Conservation (phyloP, 352 stramenopile genomes). For the Globisporangium abappressorium region DNA sequence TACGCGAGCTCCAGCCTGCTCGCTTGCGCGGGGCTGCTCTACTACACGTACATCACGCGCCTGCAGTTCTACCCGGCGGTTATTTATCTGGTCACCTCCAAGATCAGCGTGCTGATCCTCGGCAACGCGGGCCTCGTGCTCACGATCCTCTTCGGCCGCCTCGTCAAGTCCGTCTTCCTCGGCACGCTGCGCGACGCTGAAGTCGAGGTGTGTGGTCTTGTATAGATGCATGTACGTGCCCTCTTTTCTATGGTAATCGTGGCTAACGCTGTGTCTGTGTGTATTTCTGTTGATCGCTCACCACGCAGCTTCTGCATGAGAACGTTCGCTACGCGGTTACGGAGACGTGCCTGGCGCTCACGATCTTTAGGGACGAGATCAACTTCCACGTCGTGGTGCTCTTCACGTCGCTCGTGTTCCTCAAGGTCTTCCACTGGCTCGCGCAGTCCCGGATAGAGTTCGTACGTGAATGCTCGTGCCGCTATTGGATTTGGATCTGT, state of each 20-base stretch:
- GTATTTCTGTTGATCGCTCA: background rate
- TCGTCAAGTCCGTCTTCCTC: conserved; percentile 89
- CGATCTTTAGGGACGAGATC: conserved; percentile 98
- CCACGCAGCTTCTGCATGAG: conserved; percentile 89
- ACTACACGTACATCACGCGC: conserved; percentile 92
- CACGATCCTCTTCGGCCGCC: conserved; percentile 73
- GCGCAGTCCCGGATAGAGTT: conserved; percentile 89
- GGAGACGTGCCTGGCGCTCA: conserved; percentile 98
- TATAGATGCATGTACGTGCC: background rate
- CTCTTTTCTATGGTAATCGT: background rate
- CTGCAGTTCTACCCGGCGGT: conserved; percentile 98
- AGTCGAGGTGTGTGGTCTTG: conserved; percentile 52
- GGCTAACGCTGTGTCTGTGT: background rate
- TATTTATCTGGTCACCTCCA: conserved; percentile 96
- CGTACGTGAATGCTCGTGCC: conserved; percentile 36
- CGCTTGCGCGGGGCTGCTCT: conserved; percentile 80
- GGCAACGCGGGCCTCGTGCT: conserved; percentile 93
- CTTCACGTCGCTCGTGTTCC: conserved; percentile 95
- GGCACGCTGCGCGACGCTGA: conserved; percentile 76
- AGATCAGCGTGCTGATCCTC: conserved; percentile 94
- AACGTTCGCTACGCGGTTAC: conserved; percentile 97
- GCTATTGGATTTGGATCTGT: background rate
- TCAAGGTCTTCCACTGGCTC: conserved; percentile 94
- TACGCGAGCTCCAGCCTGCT: conserved; percentile 88
- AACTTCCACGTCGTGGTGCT: conserved; percentile 93